These are phyloP conservation scores for Cryomyces minteri DNA, from an alignment of 495 filamentous ascomycete species.

Conservation along the genomic window DNA sequence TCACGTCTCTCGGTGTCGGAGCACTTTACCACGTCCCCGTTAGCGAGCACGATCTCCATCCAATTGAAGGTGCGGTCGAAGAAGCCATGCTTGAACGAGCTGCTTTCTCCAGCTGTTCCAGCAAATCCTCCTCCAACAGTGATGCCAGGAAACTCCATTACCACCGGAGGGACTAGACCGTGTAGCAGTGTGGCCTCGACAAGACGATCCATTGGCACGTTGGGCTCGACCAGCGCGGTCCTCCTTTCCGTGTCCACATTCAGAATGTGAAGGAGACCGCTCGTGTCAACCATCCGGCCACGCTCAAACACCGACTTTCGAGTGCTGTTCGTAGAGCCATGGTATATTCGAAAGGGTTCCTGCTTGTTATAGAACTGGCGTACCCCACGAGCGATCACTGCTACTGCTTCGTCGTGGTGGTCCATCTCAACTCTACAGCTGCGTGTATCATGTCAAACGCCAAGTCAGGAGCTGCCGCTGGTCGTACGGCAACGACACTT, in stretches of 20 bases:
- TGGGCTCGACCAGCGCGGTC: constrained; percentile 38
- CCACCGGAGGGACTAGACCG: constrained; percentile 35
- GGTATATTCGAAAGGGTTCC: constrained; percentile 11
- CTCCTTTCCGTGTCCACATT: constrained; percentile 20
- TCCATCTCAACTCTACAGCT: constrained; percentile 1
- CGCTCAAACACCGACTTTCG: constrained; percentile 10
- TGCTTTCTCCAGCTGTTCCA: constrained; percentile 35
- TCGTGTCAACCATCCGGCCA: constrained; percentile 36
- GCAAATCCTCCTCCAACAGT: constrained; percentile 38
- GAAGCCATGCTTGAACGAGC: constrained; percentile 35
- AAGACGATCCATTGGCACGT: constrained; percentile 45
- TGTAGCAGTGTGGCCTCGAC: constrained; percentile 32
- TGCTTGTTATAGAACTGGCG: constrained; percentile 1
- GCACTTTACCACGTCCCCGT: constrained; percentile 28
- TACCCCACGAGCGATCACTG: constrained; percentile 2
- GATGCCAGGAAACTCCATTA: constrained; percentile 41
- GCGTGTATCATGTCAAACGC: no score
- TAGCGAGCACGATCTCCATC: constrained; percentile 34
- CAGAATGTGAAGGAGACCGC: constrained; percentile 14
- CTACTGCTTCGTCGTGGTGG: constrained; percentile 1
- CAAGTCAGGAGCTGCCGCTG: no score
- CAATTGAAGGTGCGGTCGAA: constrained; percentile 32
- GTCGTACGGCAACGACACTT: no score
- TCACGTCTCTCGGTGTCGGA: constrained; percentile 23
- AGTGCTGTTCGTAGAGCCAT: constrained; percentile 14